These are phyloP conservation scores for Friedmanniomyces simplex DNA, from an alignment of 495 filamentous ascomycete genomes.

Conservation along the genomic window DNA sequence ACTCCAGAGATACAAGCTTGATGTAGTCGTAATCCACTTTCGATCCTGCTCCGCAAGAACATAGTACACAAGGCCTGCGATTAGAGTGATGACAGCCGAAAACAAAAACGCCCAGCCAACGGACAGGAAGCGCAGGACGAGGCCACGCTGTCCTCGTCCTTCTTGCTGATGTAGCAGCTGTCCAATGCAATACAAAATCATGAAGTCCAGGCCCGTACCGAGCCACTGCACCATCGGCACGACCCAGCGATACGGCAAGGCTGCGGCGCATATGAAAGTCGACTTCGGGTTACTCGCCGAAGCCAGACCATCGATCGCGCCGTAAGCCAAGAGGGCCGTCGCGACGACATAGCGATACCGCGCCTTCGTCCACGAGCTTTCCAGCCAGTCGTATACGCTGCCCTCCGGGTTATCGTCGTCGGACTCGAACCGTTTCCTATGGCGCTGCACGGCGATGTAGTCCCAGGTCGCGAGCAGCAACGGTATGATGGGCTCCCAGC, in stretches of 20 bases:
- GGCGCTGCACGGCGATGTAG: constrained; percentile 3
- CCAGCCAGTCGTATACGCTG: constrained; percentile 8
- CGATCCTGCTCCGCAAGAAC: constrained; percentile 8
- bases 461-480: constrained; percentile 17
- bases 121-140: constrained; percentile 4
- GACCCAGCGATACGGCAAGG: constrained; percentile 8
- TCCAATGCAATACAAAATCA: constrained; percentile 13
- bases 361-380: constrained; percentile 6
- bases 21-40: constrained; percentile 13
- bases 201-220: constrained; percentile 19
- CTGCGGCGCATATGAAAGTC: constrained; percentile 25
- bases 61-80: constrained; percentile 3
- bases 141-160: neutral
- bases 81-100: neutral
- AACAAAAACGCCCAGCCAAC: constrained; percentile 25
- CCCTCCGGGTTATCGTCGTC: constrained; percentile 2
- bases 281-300: constrained; percentile 14
- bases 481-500: constrained; percentile 16
- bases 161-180: constrained; percentile 9
- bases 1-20: constrained; percentile 14
- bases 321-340: constrained; percentile 15
- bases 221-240: constrained; percentile 20
- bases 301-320: constrained; percentile 12
- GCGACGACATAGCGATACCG: constrained; percentile 19
- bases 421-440: neutral